phyloP scores from a whole-genome alignment of 805 yeast genomes.

The Schizosaccharomyces lindneri region DNA sequence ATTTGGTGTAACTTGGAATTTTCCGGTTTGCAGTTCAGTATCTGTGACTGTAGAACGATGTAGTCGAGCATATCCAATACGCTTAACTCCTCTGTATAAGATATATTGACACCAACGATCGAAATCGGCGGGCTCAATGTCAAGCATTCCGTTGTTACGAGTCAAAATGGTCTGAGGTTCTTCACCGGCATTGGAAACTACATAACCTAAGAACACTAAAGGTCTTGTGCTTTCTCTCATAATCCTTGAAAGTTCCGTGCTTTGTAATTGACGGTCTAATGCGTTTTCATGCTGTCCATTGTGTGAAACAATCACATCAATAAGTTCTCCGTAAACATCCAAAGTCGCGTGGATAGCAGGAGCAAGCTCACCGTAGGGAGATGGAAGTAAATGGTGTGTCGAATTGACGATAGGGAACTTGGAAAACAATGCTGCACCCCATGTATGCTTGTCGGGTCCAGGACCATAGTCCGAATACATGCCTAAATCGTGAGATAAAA shows the following conservation, averaged over 20 bases:
- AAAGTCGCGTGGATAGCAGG: slow-evolving; percentile 95
- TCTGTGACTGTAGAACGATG: slow-evolving; percentile 86
- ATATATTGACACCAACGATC: slow-evolving; percentile 98
- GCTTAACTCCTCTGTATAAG: slow-evolving; percentile 58
- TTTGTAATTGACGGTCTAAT: slow-evolving; percentile 75
- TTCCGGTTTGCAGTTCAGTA: slow-evolving; percentile 87
- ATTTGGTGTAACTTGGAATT: slow-evolving; percentile 32
- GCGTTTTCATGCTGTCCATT: slow-evolving; percentile 95
- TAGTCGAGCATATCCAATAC: slow-evolving; percentile 83
- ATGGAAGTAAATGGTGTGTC: slow-evolving; percentile 74
- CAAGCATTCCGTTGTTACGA: slow-evolving; percentile 63
- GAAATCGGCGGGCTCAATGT: slow-evolving; percentile 79
- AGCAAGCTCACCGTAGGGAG: slow-evolving; percentile 94
- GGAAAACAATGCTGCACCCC: slow-evolving; percentile 87
- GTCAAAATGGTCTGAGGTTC: slow-evolving; percentile 71
- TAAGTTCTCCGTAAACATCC: slow-evolving; percentile 62
- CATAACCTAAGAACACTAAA: slow-evolving; percentile 62
- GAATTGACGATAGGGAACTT: slow-evolving; percentile 84
- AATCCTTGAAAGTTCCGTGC: slow-evolving; percentile 44
- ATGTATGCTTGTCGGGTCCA: slow-evolving; percentile 90
- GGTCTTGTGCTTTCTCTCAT: slow-evolving; percentile 56
- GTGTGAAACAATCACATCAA: slow-evolving; percentile 92
- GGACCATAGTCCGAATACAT: slow-evolving; percentile 96
- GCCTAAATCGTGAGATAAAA: slow-evolving; percentile 71
- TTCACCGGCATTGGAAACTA: slow-evolving; percentile 34